A percentile compares a stretch with the other conserved stretches of the same genome.
Evolutionary conservation across 2,329 filamentous ascomycete genomes (phyloP).

Genomic region (Penicillium sp.): DNA sequence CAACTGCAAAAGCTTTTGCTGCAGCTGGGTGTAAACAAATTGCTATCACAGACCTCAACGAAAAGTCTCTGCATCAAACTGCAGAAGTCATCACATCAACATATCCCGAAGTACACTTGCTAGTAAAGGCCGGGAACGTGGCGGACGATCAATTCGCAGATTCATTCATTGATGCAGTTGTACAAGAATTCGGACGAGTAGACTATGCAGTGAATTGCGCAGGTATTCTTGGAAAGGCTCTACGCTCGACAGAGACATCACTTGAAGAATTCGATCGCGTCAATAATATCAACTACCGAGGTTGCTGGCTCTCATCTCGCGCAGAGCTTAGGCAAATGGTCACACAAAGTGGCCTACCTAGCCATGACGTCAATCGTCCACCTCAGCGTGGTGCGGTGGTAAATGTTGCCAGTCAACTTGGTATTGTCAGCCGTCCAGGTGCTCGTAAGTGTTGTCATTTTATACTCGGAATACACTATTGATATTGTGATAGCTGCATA

Average conservation of each 20-base stretch:
- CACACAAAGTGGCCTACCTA: slow-evolving; percentile 43
- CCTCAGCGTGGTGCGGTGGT: slow-evolving; percentile 50
- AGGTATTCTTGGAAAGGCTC: slow-evolving; percentile 42
- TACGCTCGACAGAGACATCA: slow-evolving; percentile 44
- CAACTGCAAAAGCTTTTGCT: slow-evolving; percentile 53
- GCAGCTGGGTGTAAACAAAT: slow-evolving; percentile 51
- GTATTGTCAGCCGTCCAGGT: slow-evolving; percentile 48
- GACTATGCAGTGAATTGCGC: slow-evolving; percentile 60
- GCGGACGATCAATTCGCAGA: slow-evolving; percentile 48
- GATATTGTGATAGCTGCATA: slow-evolving; percentile 47
- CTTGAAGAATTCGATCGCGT: slow-evolving; percentile 53
- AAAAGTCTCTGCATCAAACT: slow-evolving; percentile 37
- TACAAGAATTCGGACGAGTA: slow-evolving; percentile 42
- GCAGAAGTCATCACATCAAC: slow-evolving; percentile 26
- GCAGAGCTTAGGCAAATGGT: slow-evolving; percentile 49
- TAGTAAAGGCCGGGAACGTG: slow-evolving; percentile 46
- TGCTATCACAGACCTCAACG: slow-evolving; percentile 55
- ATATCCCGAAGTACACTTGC: slow-evolving; percentile 37
- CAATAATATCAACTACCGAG: slow-evolving; percentile 56
- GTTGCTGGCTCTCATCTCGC: slow-evolving; percentile 49
- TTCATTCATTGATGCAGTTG: slow-evolving; percentile 26
- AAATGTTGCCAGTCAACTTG: slow-evolving; percentile 55
- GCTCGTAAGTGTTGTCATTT: slow-evolving; percentile 39
- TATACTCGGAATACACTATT: neutral
- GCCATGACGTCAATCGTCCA: slow-evolving; percentile 35